Evolutionary conservation across 106 monocot species (phyloP).

Genomic region (Acorus gramineus): DNA sequence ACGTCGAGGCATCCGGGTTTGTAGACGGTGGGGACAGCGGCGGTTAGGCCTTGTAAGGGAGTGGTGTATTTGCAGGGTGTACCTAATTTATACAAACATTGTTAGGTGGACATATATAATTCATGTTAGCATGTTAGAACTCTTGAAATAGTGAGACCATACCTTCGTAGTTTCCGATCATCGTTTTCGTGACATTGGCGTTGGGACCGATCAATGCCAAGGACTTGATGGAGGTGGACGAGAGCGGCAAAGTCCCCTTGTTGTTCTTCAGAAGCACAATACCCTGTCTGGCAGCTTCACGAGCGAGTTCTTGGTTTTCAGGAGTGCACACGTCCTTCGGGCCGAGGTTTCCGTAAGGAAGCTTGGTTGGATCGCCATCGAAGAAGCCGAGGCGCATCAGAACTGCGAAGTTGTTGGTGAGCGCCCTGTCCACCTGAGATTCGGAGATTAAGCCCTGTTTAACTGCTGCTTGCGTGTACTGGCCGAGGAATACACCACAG

Average conservation of each 20-base stretch:
- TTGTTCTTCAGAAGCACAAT: constrained; percentile 90
- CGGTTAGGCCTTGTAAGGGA: constrained; percentile 74
- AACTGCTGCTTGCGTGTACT: constrained; percentile 56
- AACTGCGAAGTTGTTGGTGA: constrained; percentile 65
- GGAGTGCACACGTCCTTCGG: constrained; percentile 72
- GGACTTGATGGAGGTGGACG: constrained; percentile 30
- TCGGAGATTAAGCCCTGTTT: constrained; percentile 45
- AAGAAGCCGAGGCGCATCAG: constrained; percentile 87
- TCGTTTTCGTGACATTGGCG: constrained; percentile 77
- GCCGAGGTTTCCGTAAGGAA: constrained; percentile 58
- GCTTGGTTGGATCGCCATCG: constrained; percentile 69
- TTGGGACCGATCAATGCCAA: constrained; percentile 94
- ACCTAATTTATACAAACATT: constrained; percentile 16
- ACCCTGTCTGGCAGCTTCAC: constrained; percentile 84
- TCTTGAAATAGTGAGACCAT: background rate
- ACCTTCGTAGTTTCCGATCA: constrained; percentile 99
- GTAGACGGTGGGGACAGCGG: constrained; percentile 33
- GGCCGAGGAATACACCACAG: constrained; percentile 68
- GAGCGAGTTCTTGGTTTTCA: constrained; percentile 69
- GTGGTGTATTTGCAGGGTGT: constrained; percentile 75
- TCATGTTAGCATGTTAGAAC: too few relatives aligned
- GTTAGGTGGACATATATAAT: too few relatives aligned
- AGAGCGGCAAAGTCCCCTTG: constrained; percentile 41
- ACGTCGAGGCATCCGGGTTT: constrained; percentile 54
- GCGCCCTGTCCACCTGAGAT: constrained; percentile 50